Percentiles rank a stretch among this genome's conserved stretches.
These are phyloP conservation scores for Magnaporthales sp. DNA, from an alignment of 2,329 filamentous ascomycete species.

Conservation along the genomic window DNA sequence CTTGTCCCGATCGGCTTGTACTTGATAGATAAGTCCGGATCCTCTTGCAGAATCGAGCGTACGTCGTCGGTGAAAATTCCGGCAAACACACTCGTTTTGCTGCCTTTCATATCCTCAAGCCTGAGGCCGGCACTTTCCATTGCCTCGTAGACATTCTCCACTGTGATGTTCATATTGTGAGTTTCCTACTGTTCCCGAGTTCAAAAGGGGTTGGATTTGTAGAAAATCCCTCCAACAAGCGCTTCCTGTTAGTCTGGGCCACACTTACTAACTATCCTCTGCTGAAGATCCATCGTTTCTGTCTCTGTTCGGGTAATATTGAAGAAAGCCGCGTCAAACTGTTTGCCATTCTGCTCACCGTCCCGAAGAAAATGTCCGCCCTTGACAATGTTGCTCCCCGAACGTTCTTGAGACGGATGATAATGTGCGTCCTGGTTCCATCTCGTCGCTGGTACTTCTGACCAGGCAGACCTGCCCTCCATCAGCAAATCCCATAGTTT, in stretches of 20 bases:
- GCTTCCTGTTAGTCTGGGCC: too few relatives aligned
- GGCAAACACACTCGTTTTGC: slow-evolving; percentile 21
- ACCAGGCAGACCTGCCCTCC: slow-evolving; percentile 9
- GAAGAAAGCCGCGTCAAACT: slow-evolving; percentile 24
- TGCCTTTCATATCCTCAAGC: slow-evolving; percentile 17
- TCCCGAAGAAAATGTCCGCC: slow-evolving; percentile 23
- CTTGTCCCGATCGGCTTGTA: slow-evolving; percentile 16
- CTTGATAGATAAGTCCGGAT: slow-evolving; percentile 11
- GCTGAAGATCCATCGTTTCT: slow-evolving; percentile 23
- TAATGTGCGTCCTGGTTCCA: slow-evolving; percentile 26
- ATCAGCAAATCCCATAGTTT: slow-evolving; percentile 21
- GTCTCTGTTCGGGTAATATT: slow-evolving; percentile 25
- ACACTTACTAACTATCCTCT: slow-evolving; percentile 10
- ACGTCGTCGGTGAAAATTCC: slow-evolving; percentile 12
- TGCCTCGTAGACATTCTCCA: slow-evolving; percentile 36
- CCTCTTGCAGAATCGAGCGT: slow-evolving; percentile 8
- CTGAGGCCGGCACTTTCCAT: slow-evolving; percentile 33
- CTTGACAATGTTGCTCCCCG: slow-evolving; percentile 20
- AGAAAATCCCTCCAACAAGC: too few relatives aligned
- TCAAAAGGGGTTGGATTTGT: too few relatives aligned
- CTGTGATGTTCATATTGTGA: not conserved
- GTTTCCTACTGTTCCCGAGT: too few relatives aligned
- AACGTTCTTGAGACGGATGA: slow-evolving; percentile 13
- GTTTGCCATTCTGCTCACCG: slow-evolving; percentile 17
- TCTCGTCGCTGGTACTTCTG: slow-evolving; percentile 15